Evolutionary conservation across 2,329 filamentous ascomycete species (phyloP).

Genomic region (Truncatella angustata): DNA sequence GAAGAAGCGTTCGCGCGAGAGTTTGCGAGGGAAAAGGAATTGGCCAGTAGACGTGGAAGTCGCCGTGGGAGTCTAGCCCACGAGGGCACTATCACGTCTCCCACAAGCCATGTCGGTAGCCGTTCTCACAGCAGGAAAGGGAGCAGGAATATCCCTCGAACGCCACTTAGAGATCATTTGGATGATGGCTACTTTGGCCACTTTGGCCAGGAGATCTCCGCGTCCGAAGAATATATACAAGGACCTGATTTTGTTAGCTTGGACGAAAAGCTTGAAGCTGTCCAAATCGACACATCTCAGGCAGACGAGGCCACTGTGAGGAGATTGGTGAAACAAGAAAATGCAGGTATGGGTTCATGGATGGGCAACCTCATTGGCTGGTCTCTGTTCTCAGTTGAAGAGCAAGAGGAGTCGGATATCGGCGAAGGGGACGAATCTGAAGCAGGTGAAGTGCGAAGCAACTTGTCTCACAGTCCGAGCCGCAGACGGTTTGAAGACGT

Average conservation of each 20-base stretch:
- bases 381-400: slow-evolving; percentile 61
- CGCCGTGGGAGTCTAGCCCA: slow-evolving; percentile 43
- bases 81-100: slow-evolving; percentile 34
- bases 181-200: slow-evolving; percentile 44
- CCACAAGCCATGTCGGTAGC: slow-evolving; percentile 48
- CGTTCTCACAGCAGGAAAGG: slow-evolving; percentile 42
- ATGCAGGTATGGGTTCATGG: slow-evolving; percentile 54
- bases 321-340: slow-evolving; percentile 53
- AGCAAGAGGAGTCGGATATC: slow-evolving; percentile 53
- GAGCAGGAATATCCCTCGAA: slow-evolving; percentile 41
- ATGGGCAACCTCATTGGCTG: slow-evolving; percentile 58
- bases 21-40: slow-evolving; percentile 48
- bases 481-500: slow-evolving; percentile 36
- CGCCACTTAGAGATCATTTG: slow-evolving; percentile 39
- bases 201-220: slow-evolving; percentile 17
- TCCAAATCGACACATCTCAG: slow-evolving; percentile 48
- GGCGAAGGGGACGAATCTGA: slow-evolving; percentile 32
- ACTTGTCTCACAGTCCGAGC: slow-evolving; percentile 33
- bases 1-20: slow-evolving; percentile 53
- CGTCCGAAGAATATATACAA: slow-evolving; percentile 34
- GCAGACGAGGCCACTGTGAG: slow-evolving; percentile 60
- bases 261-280: slow-evolving; percentile 56
- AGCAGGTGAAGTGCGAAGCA: slow-evolving; percentile 34
- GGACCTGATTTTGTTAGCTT: slow-evolving; percentile 64
- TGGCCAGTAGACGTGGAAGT: slow-evolving; percentile 46